These are phyloP conservation scores for Calonectria hongkongensis DNA, from an alignment of 2,329 filamentous ascomycete genomes.

Conservation along the genomic window DNA sequence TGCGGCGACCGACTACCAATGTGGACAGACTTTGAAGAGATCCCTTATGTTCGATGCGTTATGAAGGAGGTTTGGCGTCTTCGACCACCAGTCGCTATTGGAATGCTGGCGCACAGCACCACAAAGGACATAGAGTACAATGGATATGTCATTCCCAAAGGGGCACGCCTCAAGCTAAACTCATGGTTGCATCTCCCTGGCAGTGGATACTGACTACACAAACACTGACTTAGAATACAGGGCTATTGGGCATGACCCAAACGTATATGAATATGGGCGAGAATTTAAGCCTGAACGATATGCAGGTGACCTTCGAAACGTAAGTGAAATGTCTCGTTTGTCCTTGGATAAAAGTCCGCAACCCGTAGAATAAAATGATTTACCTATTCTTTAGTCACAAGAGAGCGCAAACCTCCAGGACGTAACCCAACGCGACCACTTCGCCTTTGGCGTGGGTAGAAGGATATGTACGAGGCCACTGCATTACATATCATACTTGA, in stretches of 20 bases:
- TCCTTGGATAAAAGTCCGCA: background rate
- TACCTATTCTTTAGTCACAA: constrained; percentile 2
- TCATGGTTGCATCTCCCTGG: constrained; percentile 6
- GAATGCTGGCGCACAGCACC: constrained; percentile 18
- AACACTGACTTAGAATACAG: background rate
- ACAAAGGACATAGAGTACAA: constrained; percentile 23
- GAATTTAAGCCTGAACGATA: constrained; percentile 32
- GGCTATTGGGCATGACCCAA: constrained; percentile 32
- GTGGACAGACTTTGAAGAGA: constrained; percentile 17
- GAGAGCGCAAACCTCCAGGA: constrained; percentile 28
- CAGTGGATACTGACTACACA: background rate
- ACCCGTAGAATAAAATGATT: background rate
- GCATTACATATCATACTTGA: background rate
- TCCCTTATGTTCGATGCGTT: constrained; percentile 25
- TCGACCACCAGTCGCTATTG: constrained; percentile 27
- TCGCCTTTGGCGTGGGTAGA: constrained; percentile 31
- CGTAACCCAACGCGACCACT: constrained; percentile 29
- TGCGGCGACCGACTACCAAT: constrained; percentile 31
- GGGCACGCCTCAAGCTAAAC: constrained; percentile 27
- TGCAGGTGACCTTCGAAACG: constrained; percentile 17
- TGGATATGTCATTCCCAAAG: constrained; percentile 33
- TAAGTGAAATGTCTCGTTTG: background rate
- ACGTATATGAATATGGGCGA: constrained; percentile 6
- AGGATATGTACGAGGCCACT: constrained; percentile 10
- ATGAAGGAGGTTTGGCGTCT: constrained; percentile 37